A percentile compares a stretch with the other conserved stretches of the same genome.
Conservation (phyloP, 202 grass and related monocot genomes). For the Schoenoplectus triqueter region DNA sequence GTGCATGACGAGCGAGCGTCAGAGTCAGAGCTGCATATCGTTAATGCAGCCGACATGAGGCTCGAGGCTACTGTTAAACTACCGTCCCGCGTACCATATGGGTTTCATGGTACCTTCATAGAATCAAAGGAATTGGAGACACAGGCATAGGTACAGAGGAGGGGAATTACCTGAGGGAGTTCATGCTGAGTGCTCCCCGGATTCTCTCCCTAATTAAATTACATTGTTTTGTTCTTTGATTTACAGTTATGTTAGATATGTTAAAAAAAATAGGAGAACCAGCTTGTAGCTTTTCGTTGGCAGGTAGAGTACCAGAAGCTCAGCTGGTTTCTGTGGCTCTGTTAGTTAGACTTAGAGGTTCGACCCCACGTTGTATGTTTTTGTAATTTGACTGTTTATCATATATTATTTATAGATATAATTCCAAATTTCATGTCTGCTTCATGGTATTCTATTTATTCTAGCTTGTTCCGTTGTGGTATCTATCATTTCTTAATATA, state of each 20-base stretch:
- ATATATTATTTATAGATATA: conserved; percentile 30
- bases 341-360: conserved; percentile 6
- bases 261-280: not conserved
- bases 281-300: conserved; percentile 38
- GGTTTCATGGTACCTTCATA: conserved; percentile 88
- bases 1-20: conserved; percentile 70
- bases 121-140: conserved; percentile 60
- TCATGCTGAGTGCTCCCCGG: conserved; percentile 54
- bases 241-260: conserved; percentile 43
- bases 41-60: conserved; percentile 82
- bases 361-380: conserved; percentile 16
- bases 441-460: conserved; percentile 19
- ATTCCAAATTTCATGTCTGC: not conserved
- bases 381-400: conserved; percentile 29
- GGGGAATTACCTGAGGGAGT: conserved; percentile 60
- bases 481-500: not conserved
- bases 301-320: conserved; percentile 37
- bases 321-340: conserved; percentile 56
- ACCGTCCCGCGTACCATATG: conserved; percentile 79
- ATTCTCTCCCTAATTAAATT: conserved; percentile 38
- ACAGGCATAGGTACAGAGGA: conserved; percentile 54
- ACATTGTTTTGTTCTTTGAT: conserved; percentile 32
- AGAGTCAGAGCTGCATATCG: conserved; percentile 64
- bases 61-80: conserved; percentile 74
- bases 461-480: conserved; percentile 18